Conservation (phyloP, 2,329 filamentous ascomycete genomes). For the Talaromyces albobiverticillius region DNA sequence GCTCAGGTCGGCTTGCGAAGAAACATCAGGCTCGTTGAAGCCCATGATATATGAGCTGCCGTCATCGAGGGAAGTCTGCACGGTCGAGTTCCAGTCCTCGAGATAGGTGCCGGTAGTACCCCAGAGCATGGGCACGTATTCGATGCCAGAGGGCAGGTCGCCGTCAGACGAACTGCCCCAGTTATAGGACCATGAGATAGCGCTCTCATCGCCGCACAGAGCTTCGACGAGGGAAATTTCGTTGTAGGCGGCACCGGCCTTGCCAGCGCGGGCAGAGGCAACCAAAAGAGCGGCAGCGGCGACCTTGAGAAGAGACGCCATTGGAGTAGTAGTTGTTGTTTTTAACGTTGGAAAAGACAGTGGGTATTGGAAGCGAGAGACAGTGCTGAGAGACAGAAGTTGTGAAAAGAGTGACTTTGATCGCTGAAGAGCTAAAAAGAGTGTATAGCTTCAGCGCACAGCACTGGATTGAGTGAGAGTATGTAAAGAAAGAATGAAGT, state of each 20-base stretch:
- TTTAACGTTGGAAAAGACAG: conserved; percentile 1
- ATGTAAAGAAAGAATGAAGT: no score
- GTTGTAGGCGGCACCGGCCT: conserved; percentile 36
- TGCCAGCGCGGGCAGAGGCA: conserved; percentile 11
- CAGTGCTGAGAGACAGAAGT: neutral
- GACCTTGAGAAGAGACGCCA: conserved; percentile 3
- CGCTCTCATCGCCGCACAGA: conserved; percentile 33
- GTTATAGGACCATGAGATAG: conserved; percentile 45
- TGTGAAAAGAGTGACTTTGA: conserved; percentile 4
- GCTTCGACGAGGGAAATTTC: conserved; percentile 27
- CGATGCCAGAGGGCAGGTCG: conserved; percentile 29
- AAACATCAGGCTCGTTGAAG: conserved; percentile 48
- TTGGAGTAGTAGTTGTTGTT: neutral
- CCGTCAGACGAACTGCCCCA: conserved; percentile 37
- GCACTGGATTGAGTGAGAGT: conserved; percentile 1
- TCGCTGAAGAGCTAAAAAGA: conserved; percentile 2
- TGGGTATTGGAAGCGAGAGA: neutral
- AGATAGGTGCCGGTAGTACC: conserved; percentile 33
- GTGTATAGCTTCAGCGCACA: conserved; percentile 3
- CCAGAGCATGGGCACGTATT: conserved; percentile 48
- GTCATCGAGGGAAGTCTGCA: conserved; percentile 31
- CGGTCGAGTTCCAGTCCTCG: conserved; percentile 32
- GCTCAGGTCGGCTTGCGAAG: conserved; percentile 36
- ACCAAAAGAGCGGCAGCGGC: conserved; percentile 2
- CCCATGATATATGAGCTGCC: conserved; percentile 38